These are phyloP conservation scores for Leccinum obscurum DNA, from an alignment of 768 basidiomycete genomes.

Conservation along the genomic window DNA sequence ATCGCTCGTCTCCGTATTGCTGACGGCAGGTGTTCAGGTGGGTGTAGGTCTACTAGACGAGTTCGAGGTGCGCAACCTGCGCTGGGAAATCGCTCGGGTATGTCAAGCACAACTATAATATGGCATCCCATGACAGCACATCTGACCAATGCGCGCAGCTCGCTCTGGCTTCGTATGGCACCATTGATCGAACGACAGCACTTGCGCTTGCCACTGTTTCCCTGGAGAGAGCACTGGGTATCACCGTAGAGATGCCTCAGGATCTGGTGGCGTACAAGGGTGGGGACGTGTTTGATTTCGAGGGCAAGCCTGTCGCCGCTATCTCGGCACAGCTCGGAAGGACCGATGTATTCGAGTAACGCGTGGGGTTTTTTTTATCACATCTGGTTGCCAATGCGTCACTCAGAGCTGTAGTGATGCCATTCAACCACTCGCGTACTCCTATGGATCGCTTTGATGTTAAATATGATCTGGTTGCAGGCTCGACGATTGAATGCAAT, in stretches of 20 bases:
- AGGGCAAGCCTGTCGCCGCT: conserved; percentile 40
- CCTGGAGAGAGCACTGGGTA: conserved; percentile 44
- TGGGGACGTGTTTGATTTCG: conserved; percentile 37
- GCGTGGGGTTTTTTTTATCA: no score
- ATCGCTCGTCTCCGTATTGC: conserved; percentile 52
- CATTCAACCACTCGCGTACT: no score
- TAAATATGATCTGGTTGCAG: no score
- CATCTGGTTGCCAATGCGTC: not conserved
- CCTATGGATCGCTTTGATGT: no score
- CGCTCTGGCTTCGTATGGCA: conserved; percentile 39
- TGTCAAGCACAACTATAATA: conserved; percentile 1
- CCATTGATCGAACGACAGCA: conserved; percentile 35
- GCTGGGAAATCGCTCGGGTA: conserved; percentile 43
- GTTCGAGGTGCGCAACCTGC: conserved; percentile 33
- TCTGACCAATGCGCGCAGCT: conserved; percentile 29
- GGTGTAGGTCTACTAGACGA: conserved; percentile 49
- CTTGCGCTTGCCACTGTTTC: conserved; percentile 42
- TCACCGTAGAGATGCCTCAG: conserved; percentile 29
- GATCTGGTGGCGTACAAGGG: conserved; percentile 42
- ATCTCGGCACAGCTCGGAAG: conserved; percentile 31
- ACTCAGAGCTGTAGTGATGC: not conserved
- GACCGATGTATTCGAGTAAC: conserved; percentile 22
- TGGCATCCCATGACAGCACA: no score
- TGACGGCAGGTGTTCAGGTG: conserved; percentile 62
- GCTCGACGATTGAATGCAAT: no score